Conservation (phyloP, 1,139 yeast genomes). For the Trichomonascaceae sp. region DNA sequence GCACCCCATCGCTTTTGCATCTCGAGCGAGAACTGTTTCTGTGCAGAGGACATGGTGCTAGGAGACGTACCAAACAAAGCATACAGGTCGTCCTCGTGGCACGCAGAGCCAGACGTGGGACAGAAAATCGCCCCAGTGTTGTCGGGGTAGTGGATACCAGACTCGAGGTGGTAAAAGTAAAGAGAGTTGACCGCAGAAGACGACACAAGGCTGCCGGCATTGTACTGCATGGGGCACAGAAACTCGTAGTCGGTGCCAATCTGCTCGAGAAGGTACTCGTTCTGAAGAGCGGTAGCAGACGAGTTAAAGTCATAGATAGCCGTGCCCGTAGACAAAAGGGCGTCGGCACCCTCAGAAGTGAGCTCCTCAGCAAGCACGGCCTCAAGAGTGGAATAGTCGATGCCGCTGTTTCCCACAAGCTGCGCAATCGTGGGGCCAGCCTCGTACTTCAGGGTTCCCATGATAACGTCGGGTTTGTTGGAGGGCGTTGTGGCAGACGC, state of each 20-base stretch:
- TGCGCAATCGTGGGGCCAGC: conserved; percentile 13
- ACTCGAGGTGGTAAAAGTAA: conserved; percentile 16
- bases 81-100: conserved; percentile 23
- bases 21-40: conserved; percentile 11
- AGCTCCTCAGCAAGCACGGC: conserved; percentile 8
- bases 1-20: conserved; percentile 20
- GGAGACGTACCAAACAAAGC: conserved; percentile 20
- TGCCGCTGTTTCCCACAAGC: conserved; percentile 4
- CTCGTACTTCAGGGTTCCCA: conserved; percentile 19
- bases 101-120: conserved; percentile 12
- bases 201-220: conserved; percentile 5
- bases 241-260: conserved; percentile 15
- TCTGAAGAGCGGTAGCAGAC: conserved; percentile 2
- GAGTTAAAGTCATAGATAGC: conserved; percentile 6
- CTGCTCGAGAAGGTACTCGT: conserved; percentile 8
- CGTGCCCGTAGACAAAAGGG: conserved; percentile 6
- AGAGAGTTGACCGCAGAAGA: conserved; percentile 6
- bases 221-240: conserved; percentile 15
- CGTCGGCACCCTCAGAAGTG: conserved; percentile 5
- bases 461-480: conserved; percentile 16
- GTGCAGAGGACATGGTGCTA: conserved; percentile 8
- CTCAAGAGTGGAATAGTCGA: conserved; percentile 5
- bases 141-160: conserved; percentile 19
- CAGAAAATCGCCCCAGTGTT: conserved; percentile 14
- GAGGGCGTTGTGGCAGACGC: too few relatives aligned